Percentiles rank a stretch among this genome's conserved stretches.
Conservation (phyloP, 2,329 filamentous ascomycete genomes). For the Fusarium armeniacum region DNA sequence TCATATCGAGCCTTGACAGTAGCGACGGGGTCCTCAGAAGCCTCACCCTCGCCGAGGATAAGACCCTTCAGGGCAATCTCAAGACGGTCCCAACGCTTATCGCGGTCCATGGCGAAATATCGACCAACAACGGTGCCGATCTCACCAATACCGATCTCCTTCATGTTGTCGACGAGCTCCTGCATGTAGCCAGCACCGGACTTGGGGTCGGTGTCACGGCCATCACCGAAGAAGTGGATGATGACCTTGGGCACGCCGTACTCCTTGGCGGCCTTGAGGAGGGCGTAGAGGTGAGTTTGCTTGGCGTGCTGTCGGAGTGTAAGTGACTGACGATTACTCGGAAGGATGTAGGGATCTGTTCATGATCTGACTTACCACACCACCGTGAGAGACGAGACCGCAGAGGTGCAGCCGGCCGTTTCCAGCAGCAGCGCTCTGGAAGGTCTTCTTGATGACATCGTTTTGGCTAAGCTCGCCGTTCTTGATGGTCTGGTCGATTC, state of each 20-base stretch:
- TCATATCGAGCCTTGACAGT: constrained; percentile 90
- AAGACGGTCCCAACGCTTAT: constrained; percentile 98
- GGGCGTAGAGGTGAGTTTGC: constrained; percentile 90
- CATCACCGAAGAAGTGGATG: constrained; percentile 99
- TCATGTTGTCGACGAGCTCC: constrained; percentile 81
- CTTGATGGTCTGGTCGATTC: constrained; percentile 94
- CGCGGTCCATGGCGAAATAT: constrained; percentile 99
- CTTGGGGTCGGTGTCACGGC: constrained; percentile 97
- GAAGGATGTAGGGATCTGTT: constrained; percentile 1
- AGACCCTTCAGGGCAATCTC: constrained; percentile 91
- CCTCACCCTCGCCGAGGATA: constrained; percentile 87
- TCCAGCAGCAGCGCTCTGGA: constrained; percentile 84
- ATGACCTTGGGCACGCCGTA: constrained; percentile 90
- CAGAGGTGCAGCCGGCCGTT: constrained; percentile 94
- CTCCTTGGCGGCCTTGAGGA: constrained; percentile 91
- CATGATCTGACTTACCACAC: constrained; percentile 72
- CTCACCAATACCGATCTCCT: constrained; percentile 88
- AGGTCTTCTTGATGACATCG: constrained; percentile 80
- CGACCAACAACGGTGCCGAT: constrained; percentile 93
- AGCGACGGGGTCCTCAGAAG: constrained; percentile 84
- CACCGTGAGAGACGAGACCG: constrained; percentile 93
- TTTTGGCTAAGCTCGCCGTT: constrained; percentile 83
- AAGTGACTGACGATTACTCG: constrained; percentile 11
- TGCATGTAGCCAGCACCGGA: constrained; percentile 90
- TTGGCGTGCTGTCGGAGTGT: constrained; percentile 79